phyloP scores from a whole-genome alignment of 805 yeast genomes.

The Myxozyma sirexii region DNA sequence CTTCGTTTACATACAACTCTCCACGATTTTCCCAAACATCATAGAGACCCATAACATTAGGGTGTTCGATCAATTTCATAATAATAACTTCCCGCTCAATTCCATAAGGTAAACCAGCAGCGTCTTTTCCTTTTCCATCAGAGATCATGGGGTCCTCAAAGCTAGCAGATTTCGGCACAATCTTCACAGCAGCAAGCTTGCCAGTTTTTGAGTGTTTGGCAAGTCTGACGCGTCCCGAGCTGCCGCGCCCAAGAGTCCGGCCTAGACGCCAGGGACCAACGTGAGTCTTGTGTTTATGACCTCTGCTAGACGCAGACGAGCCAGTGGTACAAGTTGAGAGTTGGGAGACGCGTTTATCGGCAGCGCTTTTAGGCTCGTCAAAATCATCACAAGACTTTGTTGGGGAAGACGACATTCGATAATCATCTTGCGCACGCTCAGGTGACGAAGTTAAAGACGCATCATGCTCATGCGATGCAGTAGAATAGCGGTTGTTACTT shows the following conservation, averaged over 20 bases:
- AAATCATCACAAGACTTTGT: constrained; percentile 29
- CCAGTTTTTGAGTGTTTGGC: constrained; percentile 86
- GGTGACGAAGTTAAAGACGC: constrained; percentile 1
- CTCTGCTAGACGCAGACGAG: constrained; percentile 47
- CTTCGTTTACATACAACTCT: constrained; percentile 53
- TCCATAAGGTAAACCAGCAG: constrained; percentile 84
- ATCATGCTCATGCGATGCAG: background rate
- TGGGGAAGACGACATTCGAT: background rate
- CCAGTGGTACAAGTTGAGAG: constrained; percentile 44
- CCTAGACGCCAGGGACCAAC: constrained; percentile 98
- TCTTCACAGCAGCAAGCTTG: constrained; percentile 92
- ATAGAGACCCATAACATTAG: constrained; percentile 87
- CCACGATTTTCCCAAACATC: constrained; percentile 98
- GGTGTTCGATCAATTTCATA: constrained; percentile 92
- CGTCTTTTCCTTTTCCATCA: constrained; percentile 42
- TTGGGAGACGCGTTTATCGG: constrained; percentile 53
- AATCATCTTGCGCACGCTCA: background rate
- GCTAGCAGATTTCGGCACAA: constrained; percentile 78
- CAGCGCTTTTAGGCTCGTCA: constrained; percentile 36
- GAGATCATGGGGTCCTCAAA: constrained; percentile 41
- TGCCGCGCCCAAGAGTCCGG: constrained; percentile 92
- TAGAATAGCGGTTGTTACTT: background rate
- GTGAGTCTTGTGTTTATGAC: constrained; percentile 54
- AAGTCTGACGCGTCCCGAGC: constrained; percentile 90
- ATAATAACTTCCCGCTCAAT: constrained; percentile 96